Evolutionary conservation across 495 filamentous ascomycete genomes (phyloP).

Genomic region (Ramalina intermedia): DNA sequence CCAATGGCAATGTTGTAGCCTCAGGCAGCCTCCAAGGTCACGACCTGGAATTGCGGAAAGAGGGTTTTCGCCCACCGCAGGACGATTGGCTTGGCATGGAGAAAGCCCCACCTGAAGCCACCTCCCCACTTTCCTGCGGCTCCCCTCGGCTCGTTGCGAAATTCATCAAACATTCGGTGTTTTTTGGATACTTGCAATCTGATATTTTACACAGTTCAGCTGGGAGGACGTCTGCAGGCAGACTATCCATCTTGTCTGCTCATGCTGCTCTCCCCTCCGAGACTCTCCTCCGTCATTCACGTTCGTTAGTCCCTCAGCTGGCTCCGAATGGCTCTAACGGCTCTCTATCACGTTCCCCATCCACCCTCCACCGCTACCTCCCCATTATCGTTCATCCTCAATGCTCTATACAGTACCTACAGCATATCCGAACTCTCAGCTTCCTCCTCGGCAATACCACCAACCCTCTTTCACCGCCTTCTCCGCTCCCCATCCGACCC

Average conservation of each 20-base stretch:
- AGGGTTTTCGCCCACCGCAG: too few relatives aligned
- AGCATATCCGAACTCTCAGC: slow-evolving; percentile 7
- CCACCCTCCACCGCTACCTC: slow-evolving; percentile 7
- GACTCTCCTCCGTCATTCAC: not conserved
- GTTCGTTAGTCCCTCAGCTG: not conserved
- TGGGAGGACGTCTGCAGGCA: not conserved
- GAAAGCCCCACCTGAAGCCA: too few relatives aligned
- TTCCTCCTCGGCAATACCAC: not conserved
- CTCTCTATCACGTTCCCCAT: slow-evolving; percentile 1
- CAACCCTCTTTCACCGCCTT: slow-evolving; percentile 11
- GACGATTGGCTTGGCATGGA: too few relatives aligned
- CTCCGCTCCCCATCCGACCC: slow-evolving; percentile 10
- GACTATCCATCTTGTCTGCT: not conserved
- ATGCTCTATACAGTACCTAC: not conserved
- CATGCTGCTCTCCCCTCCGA: not conserved
- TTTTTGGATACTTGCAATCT: too few relatives aligned
- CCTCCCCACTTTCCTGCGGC: too few relatives aligned
- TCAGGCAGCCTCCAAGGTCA: too few relatives aligned
- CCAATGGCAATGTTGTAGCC: too few relatives aligned
- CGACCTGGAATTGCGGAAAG: too few relatives aligned
- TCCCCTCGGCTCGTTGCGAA: too few relatives aligned
- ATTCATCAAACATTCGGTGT: too few relatives aligned
- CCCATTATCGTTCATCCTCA: slow-evolving; percentile 1
- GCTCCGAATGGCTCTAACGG: not conserved
- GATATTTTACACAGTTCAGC: too few relatives aligned